Percentiles rank a stretch among this genome's conserved stretches.
phyloP scores from a whole-genome alignment of 768 basidiomycete species.

The Mycena amicta region DNA sequence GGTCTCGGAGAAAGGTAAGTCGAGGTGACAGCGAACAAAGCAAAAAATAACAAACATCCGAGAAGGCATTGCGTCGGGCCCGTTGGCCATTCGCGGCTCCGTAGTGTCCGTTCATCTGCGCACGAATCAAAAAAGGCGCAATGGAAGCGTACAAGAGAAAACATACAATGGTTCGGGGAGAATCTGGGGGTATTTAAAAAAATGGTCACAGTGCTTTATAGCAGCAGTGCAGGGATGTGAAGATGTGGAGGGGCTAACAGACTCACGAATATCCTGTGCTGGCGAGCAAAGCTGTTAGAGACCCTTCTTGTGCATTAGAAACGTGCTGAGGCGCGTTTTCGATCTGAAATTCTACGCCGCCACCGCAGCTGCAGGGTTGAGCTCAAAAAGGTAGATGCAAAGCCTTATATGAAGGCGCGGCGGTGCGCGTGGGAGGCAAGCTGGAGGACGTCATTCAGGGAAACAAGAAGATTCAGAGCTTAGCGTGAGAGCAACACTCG shows the following conservation, averaged over 20 bases:
- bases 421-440: no score
- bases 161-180: not conserved
- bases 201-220: not conserved
- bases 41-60: not conserved
- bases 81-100: not conserved
- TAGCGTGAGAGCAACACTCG: no score
- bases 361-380: not conserved
- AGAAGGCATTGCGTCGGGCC: conserved; percentile 12
- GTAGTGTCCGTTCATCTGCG: not conserved
- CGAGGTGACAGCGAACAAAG: not conserved
- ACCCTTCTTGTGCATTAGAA: not conserved
- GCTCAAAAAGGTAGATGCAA: not conserved
- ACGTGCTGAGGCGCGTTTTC: not conserved
- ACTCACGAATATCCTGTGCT: not conserved
- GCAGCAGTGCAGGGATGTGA: not conserved
- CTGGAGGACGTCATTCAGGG: no score
- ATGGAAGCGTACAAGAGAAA: not conserved
- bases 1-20: no score
- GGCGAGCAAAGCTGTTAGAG: not conserved
- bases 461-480: no score
- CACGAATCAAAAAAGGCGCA: not conserved
- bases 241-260: no score
- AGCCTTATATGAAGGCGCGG: no score
- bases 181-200: not conserved
- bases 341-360: not conserved